Evolutionary conservation across 345 rosid genomes (phyloP), one percentile per base, ranked within the genome.

Genomic region (Theobroma cacao): DNA sequence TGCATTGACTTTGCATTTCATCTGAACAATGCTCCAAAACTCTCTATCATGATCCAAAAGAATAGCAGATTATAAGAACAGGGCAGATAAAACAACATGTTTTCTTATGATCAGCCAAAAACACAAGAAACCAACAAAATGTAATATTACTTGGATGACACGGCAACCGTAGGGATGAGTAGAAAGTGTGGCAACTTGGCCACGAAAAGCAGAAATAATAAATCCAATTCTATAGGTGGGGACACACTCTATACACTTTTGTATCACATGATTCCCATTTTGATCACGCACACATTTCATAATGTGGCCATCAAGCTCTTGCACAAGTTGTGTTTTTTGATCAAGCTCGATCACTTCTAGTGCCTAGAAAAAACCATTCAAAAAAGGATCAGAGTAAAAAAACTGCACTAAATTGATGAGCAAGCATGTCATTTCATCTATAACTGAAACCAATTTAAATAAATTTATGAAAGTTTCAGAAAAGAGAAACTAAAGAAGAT

Each of bases 151-250:
- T 93, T 97, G 98, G 79, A 97, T 90, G 60, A 97, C 99, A 80
- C 98, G 98, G 72, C 99, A 97, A 56, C 99, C 99, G 77, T 97
- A 97, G 8, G 99, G 98, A 90, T 94, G 98, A 72, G 89, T 90
- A 63, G 99, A 91, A 78, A 97, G 98, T 28, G 78, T 78, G 45
- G 93, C 92, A 61, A 94, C 99, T 79, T 97, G 97, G 75, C 94
- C 93, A 74, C 82, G 85, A 76, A 97, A 97, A 80, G 99, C 88
- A 75, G 92, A 87, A 78, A 93, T 90, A 68, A 97, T 86, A 66
- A 97, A 97, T 56, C 88, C 92, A 83, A 91, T 94, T 80, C 90
- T 91, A 71, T 87, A 82, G 4, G 90, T 80, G 22, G 99, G 95
- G 60, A 97, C 80, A 82, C 92, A 81, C 85, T 94, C 99, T 31